Conservation (phyloP, 1,284 basidiomycete genomes). For the Tylopilus sp. region DNA sequence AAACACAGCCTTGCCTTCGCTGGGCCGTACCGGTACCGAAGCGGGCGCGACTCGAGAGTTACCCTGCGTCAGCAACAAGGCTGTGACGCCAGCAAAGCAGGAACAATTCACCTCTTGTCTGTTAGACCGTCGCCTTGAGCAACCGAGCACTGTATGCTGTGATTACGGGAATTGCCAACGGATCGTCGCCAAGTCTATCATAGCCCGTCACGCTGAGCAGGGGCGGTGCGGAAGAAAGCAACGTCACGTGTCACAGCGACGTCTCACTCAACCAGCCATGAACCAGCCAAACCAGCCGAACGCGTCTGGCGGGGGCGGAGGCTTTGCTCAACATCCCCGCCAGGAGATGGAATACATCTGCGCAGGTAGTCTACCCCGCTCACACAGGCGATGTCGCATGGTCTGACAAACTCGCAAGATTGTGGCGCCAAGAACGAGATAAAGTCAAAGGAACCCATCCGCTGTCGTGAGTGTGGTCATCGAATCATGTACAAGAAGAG, state of each 20-base stretch:
- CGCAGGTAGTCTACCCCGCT: slow-evolving; percentile 59
- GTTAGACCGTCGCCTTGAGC: slow-evolving; percentile 9
- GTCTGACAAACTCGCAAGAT: slow-evolving; percentile 50
- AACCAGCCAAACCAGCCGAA: slow-evolving; percentile 29
- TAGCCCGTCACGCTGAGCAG: neutral
- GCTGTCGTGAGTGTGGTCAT: slow-evolving; percentile 96
- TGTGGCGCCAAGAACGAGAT: slow-evolving; percentile 94
- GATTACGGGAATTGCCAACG: slow-evolving; percentile 17
- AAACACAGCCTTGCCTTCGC: slow-evolving; percentile 23
- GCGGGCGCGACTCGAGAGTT: neutral
- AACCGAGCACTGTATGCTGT: slow-evolving; percentile 8
- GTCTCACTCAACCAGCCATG: slow-evolving; percentile 18
- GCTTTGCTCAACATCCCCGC: slow-evolving; percentile 39
- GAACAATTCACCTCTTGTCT: neutral
- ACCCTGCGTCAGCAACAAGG: neutral
- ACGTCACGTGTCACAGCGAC: slow-evolving; percentile 19
- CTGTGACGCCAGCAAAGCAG: neutral
- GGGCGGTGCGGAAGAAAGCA: slow-evolving; percentile 11
- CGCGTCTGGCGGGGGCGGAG: slow-evolving; percentile 15
- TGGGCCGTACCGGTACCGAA: slow-evolving; percentile 20
- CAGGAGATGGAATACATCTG: slow-evolving; percentile 89
- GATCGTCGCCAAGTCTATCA: slow-evolving; percentile 15
- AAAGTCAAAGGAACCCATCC: slow-evolving; percentile 89
- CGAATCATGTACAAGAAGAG: slow-evolving; percentile 99
- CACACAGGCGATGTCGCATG: neutral